These are phyloP conservation scores for Tulasnella sp. DNA, from an alignment of 768 basidiomycete species.

Conservation along the genomic window DNA sequence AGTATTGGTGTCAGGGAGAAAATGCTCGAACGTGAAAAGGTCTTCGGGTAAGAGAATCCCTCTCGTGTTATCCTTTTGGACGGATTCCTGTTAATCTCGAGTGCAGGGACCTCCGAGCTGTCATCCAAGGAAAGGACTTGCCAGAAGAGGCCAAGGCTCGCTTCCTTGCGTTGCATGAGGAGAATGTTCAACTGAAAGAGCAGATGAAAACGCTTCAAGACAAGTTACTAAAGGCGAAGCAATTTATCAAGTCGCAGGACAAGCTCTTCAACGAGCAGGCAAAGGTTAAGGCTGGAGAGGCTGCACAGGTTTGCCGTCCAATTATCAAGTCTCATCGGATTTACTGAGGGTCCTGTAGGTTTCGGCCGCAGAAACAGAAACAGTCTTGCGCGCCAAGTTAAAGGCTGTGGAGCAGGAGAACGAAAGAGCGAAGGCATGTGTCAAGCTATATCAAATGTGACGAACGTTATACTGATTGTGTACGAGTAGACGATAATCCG, in stretches of 20 bases:
- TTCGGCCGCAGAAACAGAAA: slow-evolving; percentile 63
- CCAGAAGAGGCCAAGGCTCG: slow-evolving; percentile 74
- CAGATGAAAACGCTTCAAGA: slow-evolving; percentile 58
- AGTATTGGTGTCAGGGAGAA: slow-evolving; percentile 82
- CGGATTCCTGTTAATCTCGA: not conserved
- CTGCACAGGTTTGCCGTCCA: not conserved
- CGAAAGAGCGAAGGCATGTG: slow-evolving; percentile 27
- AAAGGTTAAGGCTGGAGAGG: slow-evolving; percentile 17
- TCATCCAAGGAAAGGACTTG: slow-evolving; percentile 63
- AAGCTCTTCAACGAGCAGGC: slow-evolving; percentile 77
- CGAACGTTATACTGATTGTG: slow-evolving; percentile 27
- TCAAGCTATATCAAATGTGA: slow-evolving; percentile 7
- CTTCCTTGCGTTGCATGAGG: slow-evolving; percentile 64
- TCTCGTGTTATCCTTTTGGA: not conserved
- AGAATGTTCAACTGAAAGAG: slow-evolving; percentile 59
- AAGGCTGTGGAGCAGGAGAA: slow-evolving; percentile 55
- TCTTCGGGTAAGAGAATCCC: slow-evolving; percentile 52
- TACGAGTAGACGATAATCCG: slow-evolving; percentile 33
- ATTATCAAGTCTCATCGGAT: not conserved
- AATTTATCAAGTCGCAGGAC: slow-evolving; percentile 93
- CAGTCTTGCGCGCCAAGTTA: slow-evolving; percentile 47
- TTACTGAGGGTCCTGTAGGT: slow-evolving; percentile 19
- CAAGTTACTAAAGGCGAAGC: slow-evolving; percentile 69
- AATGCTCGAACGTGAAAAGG: slow-evolving; percentile 76
- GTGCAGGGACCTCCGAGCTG: slow-evolving; percentile 60